Evolutionary conservation across 768 basidiomycete genomes (phyloP), one percentile per base, ranked within the genome.

Genomic region (Xerocomus brunneocitrinus): DNA sequence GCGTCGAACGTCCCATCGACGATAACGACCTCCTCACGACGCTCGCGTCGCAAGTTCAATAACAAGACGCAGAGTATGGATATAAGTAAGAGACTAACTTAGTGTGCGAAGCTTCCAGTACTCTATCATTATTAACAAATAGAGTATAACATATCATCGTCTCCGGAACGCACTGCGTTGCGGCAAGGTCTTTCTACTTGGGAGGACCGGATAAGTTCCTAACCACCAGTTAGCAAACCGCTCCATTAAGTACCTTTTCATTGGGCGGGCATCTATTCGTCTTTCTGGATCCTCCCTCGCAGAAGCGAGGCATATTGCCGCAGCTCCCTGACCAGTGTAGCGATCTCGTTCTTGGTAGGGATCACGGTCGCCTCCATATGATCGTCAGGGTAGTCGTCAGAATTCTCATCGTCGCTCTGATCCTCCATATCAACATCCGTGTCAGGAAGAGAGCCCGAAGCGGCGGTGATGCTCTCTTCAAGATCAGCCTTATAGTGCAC

Each of bases 241-340:
- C 8, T 30, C 30, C 30, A 30, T 30, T 30, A 30, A 30, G 8
- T 5, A 30, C 30, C 30, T 30, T 8, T 34, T 9, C 34, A 34
- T 5, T 34, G 12, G 36, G 6, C 36, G 3, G 9, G 39, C 12
- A 24, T 46, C 8, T 67, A 66, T 47, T 67, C 64, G 31, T 71
- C 67, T 50, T 71, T 69, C 40, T 63, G 67, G 40, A 69, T 67
- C 56, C 85, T 78, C 79, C 85, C 86, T 55, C 78, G 75, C 47
- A 90, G 71, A 44, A 85, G 66, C 27, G 73, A 71, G 12, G 83
- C 83, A 62, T 85, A 89, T 28, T 83, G 80, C 45, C 73, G 74
- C 56, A 91, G 63, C 24, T 73, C 74, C 47, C 74, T 75, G 27
- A 83, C 79, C 47, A 90, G 70, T 10, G 61, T 65, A 59, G 63